Conservation (phyloP, 345 rosid species). For the Gossypium sturtianum region DNA sequence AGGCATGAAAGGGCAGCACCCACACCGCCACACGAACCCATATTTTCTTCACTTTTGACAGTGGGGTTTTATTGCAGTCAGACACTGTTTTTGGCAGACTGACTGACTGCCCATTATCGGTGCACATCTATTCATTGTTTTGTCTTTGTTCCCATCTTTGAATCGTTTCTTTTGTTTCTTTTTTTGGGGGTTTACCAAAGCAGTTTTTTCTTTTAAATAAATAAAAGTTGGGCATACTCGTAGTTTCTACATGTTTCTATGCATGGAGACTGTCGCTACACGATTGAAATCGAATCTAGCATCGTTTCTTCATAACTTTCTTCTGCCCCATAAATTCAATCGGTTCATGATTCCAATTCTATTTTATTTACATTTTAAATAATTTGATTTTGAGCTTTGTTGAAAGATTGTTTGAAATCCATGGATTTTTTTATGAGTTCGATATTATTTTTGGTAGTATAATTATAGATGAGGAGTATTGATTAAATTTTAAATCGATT, state of each 20-base stretch:
- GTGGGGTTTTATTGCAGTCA: not conserved
- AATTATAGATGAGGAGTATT: accelerated
- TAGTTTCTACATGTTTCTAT: constrained; percentile 10
- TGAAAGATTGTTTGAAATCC: too few species aligned
- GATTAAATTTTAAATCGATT: too few species aligned
- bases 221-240: not conserved
- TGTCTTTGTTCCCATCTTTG: not conserved
- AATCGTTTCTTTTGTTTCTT: not conserved
- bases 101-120: constrained; percentile 10
- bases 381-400: too few species aligned
- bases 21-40: not conserved
- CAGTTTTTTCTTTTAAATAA: not conserved
- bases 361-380: too few species aligned
- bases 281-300: too few species aligned
- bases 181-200: constrained; percentile 11
- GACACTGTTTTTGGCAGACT: not conserved
- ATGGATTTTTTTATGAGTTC: too few species aligned
- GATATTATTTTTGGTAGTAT: too few species aligned
- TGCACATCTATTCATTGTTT: constrained; percentile 10
- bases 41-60: not conserved
- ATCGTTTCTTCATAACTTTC: too few species aligned
- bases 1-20: not conserved
- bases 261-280: not conserved
- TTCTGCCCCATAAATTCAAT: too few species aligned
- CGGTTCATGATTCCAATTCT: too few species aligned